Percentiles rank a stretch among this genome's conserved stretches.
phyloP scores from a whole-genome alignment of 768 basidiomycete species.

The Boletellus ananas region DNA sequence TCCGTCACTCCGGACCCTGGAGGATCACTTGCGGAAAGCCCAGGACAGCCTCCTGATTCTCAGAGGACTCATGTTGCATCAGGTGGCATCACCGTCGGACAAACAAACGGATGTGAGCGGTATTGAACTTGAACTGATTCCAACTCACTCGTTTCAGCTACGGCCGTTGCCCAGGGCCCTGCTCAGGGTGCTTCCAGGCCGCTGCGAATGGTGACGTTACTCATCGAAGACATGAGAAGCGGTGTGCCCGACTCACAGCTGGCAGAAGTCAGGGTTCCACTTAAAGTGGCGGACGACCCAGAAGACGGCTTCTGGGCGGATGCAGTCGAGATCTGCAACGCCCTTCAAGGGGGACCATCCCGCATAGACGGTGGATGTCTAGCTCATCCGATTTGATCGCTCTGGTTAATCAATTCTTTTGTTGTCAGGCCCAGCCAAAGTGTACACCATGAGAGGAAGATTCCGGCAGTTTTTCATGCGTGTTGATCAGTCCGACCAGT shows the following conservation, averaged over 20 bases:
- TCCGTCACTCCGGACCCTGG: not conserved
- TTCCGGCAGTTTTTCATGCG: conserved; percentile 69
- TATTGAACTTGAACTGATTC: not conserved
- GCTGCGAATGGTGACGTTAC: conserved; percentile 57
- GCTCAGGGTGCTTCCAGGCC: conserved; percentile 16
- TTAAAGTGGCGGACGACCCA: conserved; percentile 44
- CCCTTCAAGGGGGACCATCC: conserved; percentile 58
- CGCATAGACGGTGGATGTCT: conserved; percentile 60
- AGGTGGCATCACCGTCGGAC: conserved; percentile 17
- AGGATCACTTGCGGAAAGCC: not conserved
- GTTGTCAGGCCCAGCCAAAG: conserved; percentile 58
- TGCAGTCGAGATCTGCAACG: conserved; percentile 55
- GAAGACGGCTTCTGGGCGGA: conserved; percentile 69
- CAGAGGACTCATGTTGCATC: conserved; percentile 1
- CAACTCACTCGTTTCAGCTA: conserved; percentile 12
- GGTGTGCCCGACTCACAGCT: conserved; percentile 53
- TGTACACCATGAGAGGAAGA: conserved; percentile 62
- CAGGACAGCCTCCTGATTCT: not conserved
- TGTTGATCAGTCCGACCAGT: conserved; percentile 47
- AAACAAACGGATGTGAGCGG: conserved; percentile 35
- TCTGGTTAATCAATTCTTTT: conserved; percentile 1
- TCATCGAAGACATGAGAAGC: conserved; percentile 61
- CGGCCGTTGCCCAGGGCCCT: conserved; percentile 8
- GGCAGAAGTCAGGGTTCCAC: conserved; percentile 61
- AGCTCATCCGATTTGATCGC: not conserved